These are phyloP conservation scores for Bipolaris gigantea DNA, from an alignment of 2,329 filamentous ascomycete species.

Conservation along the genomic window DNA sequence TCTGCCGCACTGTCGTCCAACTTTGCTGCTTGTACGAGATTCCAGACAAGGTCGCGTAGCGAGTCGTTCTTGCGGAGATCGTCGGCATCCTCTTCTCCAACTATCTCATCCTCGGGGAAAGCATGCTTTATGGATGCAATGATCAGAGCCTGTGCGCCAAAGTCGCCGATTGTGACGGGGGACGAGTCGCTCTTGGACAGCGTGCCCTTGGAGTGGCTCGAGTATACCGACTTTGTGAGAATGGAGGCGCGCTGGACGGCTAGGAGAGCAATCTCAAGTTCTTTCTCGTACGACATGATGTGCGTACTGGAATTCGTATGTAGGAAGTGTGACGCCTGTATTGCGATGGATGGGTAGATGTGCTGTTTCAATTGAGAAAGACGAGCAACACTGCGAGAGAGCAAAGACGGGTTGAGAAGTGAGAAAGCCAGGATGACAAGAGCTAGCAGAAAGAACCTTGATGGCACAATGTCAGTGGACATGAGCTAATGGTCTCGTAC, in stretches of 20 bases:
- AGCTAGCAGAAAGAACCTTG: slow-evolving; percentile 36
- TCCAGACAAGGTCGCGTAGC: slow-evolving; percentile 79
- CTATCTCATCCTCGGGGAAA: slow-evolving; percentile 88
- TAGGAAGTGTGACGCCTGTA: slow-evolving; percentile 11
- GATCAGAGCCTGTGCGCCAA: slow-evolving; percentile 95
- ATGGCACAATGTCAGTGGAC: slow-evolving; percentile 29
- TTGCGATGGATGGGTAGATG: slow-evolving; percentile 32
- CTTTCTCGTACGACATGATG: slow-evolving; percentile 65
- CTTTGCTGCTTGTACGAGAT: slow-evolving; percentile 72
- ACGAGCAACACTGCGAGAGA: slow-evolving; percentile 34
- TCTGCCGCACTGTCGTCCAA: slow-evolving; percentile 69
- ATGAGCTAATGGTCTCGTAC: slow-evolving; percentile 25
- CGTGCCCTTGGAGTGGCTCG: slow-evolving; percentile 92
- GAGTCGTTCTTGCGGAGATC: slow-evolving; percentile 71
- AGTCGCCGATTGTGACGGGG: slow-evolving; percentile 96
- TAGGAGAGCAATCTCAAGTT: slow-evolving; percentile 81
- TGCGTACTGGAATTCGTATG: slow-evolving; percentile 19
- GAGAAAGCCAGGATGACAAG: slow-evolving; percentile 40
- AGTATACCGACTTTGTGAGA: slow-evolving; percentile 75
- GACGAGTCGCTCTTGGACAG: slow-evolving; percentile 93
- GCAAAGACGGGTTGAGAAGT: slow-evolving; percentile 30
- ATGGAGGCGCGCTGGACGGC: slow-evolving; percentile 82
- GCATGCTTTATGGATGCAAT: slow-evolving; percentile 85
- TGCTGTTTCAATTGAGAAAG: slow-evolving; percentile 38
- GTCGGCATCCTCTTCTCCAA: slow-evolving; percentile 91